Evolutionary conservation across 805 yeast genomes (phyloP).

Genomic region (Cyberlindnera euphorbiae): DNA sequence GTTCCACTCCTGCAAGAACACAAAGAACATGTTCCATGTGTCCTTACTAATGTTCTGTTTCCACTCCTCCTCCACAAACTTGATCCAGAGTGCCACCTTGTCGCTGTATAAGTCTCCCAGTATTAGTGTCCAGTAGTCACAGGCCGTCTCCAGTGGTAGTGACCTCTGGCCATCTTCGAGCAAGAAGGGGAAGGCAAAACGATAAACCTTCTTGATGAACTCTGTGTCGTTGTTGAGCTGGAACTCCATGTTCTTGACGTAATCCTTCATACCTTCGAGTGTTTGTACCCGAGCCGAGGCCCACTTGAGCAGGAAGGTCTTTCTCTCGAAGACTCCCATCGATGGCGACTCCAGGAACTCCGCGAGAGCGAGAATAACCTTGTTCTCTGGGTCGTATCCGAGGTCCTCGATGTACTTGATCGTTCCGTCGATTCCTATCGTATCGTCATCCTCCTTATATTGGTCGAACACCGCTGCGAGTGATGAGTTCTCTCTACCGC

Average conservation of each 20-base stretch:
- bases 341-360: conserved; percentile 61
- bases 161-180: conserved; percentile 56
- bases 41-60: conserved; percentile 59
- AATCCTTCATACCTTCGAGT: conserved; percentile 43
- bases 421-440: conserved; percentile 78
- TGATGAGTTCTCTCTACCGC: conserved; percentile 14
- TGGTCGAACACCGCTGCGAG: conserved; percentile 17
- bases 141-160: conserved; percentile 53
- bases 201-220: conserved; percentile 57
- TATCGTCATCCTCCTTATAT: conserved; percentile 22
- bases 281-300: conserved; percentile 26
- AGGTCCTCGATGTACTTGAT: conserved; percentile 61
- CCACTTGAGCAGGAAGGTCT: conserved; percentile 59
- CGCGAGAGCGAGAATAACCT: conserved; percentile 64
- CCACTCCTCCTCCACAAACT: conserved; percentile 41
- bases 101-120: conserved; percentile 32
- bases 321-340: conserved; percentile 54
- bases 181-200: conserved; percentile 63
- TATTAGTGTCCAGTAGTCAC: conserved; percentile 74
- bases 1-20: conserved; percentile 51
- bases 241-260: conserved; percentile 29
- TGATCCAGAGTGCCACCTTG: conserved; percentile 51
- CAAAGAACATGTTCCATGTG: conserved; percentile 79
- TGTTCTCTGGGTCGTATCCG: conserved; percentile 69
- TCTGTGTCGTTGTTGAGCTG: conserved; percentile 32